These are phyloP conservation scores for Jaapia argillacea DNA, from an alignment of 768 basidiomycete species.

Conservation along the genomic window DNA sequence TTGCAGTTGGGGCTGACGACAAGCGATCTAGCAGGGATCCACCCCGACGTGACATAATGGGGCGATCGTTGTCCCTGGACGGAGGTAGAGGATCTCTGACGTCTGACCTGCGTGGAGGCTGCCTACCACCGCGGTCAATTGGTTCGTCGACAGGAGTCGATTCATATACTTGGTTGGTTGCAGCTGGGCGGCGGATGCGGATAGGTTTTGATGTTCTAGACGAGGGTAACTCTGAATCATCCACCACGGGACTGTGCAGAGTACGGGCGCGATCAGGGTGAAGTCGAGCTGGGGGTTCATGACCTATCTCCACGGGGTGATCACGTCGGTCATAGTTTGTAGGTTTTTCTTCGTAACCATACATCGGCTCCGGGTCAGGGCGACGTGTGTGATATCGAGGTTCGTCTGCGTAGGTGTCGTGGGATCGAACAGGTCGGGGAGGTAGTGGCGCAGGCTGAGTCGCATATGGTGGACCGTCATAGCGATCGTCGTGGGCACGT, in stretches of 20 bases:
- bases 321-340: background rate
- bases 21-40: slow-evolving; percentile 29
- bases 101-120: background rate
- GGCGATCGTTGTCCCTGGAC: slow-evolving; percentile 3
- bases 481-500: too few species aligned
- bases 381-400: background rate
- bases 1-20: slow-evolving; percentile 6
- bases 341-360: background rate
- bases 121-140: background rate
- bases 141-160: too few species aligned
- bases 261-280: background rate
- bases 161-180: too few species aligned
- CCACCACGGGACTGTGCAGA: background rate
- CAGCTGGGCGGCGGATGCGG: background rate
- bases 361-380: background rate
- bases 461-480: too few species aligned
- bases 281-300: background rate
- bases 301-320: background rate
- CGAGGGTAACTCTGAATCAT: background rate
- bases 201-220: background rate
- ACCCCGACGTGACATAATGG: slow-evolving; percentile 13
- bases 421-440: too few species aligned
- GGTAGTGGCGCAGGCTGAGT: too few species aligned
- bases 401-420: too few species aligned
- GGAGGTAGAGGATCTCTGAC: background rate